Conservation (phyloP, 2,329 filamentous ascomycete species). For the Fusarium heterosporum region DNA sequence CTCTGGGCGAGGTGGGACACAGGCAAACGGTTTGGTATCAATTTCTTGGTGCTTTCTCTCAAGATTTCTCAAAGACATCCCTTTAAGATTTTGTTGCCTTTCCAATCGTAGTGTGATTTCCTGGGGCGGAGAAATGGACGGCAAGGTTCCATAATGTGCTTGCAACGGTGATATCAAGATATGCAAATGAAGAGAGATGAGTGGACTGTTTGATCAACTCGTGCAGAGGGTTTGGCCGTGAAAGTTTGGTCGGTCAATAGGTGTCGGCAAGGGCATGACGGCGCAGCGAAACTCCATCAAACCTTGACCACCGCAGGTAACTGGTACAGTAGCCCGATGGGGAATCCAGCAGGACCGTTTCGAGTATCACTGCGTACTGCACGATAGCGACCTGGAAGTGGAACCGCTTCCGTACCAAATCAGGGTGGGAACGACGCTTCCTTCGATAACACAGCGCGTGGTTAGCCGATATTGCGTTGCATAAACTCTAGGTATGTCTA, state of each 20-base stretch:
- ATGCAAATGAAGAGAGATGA: constrained; percentile 14
- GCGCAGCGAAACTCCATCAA: constrained; percentile 36
- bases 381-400: constrained; percentile 12
- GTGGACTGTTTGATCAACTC: constrained; percentile 20
- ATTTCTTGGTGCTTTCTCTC: constrained; percentile 28
- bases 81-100: not conserved
- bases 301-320: constrained; percentile 21
- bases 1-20: constrained; percentile 13
- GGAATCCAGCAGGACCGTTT: constrained; percentile 27
- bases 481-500: constrained; percentile 12
- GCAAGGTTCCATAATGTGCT: constrained; percentile 20
- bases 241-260: constrained; percentile 35
- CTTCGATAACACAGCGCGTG: constrained; percentile 16
- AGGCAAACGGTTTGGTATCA: constrained; percentile 13
- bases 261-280: constrained; percentile 37
- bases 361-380: constrained; percentile 3
- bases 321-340: constrained; percentile 12
- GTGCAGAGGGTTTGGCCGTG: constrained; percentile 17
- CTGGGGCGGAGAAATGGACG: not conserved
- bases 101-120: not conserved
- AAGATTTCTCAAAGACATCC: not conserved
- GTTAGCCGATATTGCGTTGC: constrained; percentile 24
- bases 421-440: constrained; percentile 31
- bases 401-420: constrained; percentile 13
- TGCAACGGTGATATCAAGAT: constrained; percentile 14